A percentile compares a stretch with the other conserved stretches of the same genome.
phyloP scores from a whole-genome alignment of 208 protist genomes.

The Crithidia fasciculata region DNA sequence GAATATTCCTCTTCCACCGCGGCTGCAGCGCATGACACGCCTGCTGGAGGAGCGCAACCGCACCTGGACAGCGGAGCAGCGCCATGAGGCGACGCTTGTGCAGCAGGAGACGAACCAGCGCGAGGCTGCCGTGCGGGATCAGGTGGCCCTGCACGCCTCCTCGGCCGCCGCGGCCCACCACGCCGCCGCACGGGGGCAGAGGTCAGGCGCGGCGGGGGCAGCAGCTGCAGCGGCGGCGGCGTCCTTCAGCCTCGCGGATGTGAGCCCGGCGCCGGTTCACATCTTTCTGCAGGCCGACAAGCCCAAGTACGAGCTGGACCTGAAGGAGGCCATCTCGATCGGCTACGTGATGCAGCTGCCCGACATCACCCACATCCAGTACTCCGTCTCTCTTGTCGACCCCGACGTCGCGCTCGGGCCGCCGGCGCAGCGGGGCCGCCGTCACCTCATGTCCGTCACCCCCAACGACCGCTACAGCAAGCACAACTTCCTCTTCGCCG shows the following conservation, averaged over 20 bases:
- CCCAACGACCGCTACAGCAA: constrained; percentile 78
- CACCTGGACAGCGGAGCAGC: constrained; percentile 38
- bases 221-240: background rate
- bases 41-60: constrained; percentile 62
- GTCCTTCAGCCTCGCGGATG: constrained; percentile 5
- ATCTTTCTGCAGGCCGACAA: constrained; percentile 69
- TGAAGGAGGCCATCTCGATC: constrained; percentile 73
- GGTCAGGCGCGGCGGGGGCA: too few relatives aligned
- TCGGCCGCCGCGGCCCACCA: background rate
- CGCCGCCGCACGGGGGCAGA: background rate
- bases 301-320: constrained; percentile 66
- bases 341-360: constrained; percentile 86
- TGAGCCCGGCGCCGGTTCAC: constrained; percentile 62
- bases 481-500: constrained; percentile 84
- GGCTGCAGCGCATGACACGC: constrained; percentile 37
- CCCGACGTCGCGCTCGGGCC: constrained; percentile 81
- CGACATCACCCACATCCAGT: constrained; percentile 70
- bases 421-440: constrained; percentile 65
- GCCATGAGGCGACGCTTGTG: constrained; percentile 41
- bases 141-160: constrained; percentile 19
- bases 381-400: constrained; percentile 79
- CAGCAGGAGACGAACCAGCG: constrained; percentile 40
- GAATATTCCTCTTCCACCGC: constrained; percentile 23
- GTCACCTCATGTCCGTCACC: constrained; percentile 70
- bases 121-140: constrained; percentile 33